Evolutionary conservation across 2,329 filamentous ascomycete genomes (phyloP).

Genomic region (Tolypocladium ophioglossoides): DNA sequence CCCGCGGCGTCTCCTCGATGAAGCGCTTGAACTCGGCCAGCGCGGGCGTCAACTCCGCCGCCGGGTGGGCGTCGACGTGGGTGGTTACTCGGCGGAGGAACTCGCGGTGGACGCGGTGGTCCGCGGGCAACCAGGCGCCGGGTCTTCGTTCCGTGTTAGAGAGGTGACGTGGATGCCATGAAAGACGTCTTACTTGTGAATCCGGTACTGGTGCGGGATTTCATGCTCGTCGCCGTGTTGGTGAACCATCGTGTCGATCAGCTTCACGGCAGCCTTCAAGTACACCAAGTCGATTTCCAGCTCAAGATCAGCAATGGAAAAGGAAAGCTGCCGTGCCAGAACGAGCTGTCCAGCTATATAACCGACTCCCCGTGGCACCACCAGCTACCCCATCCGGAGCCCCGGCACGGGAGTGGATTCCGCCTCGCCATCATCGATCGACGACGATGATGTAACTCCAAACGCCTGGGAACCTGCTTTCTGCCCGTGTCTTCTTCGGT

Average conservation of each 20-base stretch:
- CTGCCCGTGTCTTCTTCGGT: too few species aligned
- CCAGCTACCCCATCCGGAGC: neutral
- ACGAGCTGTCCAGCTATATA: neutral
- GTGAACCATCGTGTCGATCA: conserved; percentile 29
- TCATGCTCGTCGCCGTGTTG: conserved; percentile 40
- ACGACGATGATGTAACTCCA: neutral
- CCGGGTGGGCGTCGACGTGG: conserved; percentile 39
- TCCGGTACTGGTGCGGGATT: conserved; percentile 36
- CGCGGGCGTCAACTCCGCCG: conserved; percentile 44
- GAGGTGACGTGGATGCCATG: neutral
- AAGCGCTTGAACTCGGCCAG: conserved; percentile 54
- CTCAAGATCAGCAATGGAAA: neutral
- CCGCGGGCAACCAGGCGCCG: conserved; percentile 52
- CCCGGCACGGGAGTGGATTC: neutral
- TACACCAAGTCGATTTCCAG: neutral
- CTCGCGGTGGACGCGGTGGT: conserved; percentile 50
- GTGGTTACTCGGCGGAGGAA: conserved; percentile 50
- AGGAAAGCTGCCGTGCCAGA: neutral
- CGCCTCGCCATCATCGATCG: neutral
- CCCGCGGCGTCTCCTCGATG: conserved; percentile 51
- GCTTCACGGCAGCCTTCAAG: neutral
- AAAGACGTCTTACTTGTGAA: conserved; percentile 29
- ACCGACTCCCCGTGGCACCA: neutral
- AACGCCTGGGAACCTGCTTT: neutral
- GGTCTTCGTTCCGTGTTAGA: conserved; percentile 21